Base-by-base conservation (phyloP, 75 land plant genomes). In the Cryptomeria japonica region DNA sequence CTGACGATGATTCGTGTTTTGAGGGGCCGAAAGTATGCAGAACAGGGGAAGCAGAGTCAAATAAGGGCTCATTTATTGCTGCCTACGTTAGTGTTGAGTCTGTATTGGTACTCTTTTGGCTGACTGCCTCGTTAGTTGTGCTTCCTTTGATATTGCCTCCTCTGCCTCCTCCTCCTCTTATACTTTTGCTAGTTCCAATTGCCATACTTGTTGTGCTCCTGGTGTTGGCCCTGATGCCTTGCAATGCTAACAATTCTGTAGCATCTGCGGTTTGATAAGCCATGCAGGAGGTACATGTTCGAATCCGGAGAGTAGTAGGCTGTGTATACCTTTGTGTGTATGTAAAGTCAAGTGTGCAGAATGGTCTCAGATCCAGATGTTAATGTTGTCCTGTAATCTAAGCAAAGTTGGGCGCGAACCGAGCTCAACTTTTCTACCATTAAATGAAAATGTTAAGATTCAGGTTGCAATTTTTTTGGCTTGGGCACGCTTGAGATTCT, bases 71-170 rank as follows among this genome's bases (percentile, higher is more conserved):
- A 31, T 56, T 28, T 36, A 37, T 56, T 36, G 64, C 39, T 36
- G 11, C 38, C 64, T 91, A 91, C 83, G 93, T 89, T 86, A 89
- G 91, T 72, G 38, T 86, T 37, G 83, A 55, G 31, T 80, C 87
- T 7, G 58, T 86, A 73, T 9, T 94, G 70, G 72, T 94, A 32
- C 90, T 94, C 9, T 25, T 92, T 15, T 93, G 94, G 76, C 83
- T 94, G 13, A 93, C 95, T 0, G 93, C 91, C 3, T 93, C 94
- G 8, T 84, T 94, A 86, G 77, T 94, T 85, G 88, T 94, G 3
- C 91, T 94, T 19, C 95, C 95, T 42, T 61, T 94, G 61, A 77
- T 94, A 16, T 90, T 94, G 37, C 95, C 95, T 4, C 93, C 95
- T 34, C 86, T 94, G 90, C 94, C 93, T 22, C 95, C 95, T 4